phyloP scores from a whole-genome alignment of 176 grass and related monocot genomes.

The sorghum (Sorghum bicolor) region Sorghum_bicolor_NCBIv3 NC_012872.2:60653501-60654000 shows the following conservation, averaged over 20 bases:
- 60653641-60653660: too few relatives aligned
- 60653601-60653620: too few relatives aligned
- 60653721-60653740: not conserved
- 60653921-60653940: not conserved
- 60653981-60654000: not conserved
- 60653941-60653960: not conserved
- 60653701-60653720: not conserved
- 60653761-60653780: not conserved
- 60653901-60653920: not conserved
- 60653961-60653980: not conserved
- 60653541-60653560: too few relatives aligned
- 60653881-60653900: constrained; percentile 7
- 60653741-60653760: not conserved
- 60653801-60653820: not conserved
- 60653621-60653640: too few relatives aligned
- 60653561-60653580: too few relatives aligned
- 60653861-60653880: not conserved
- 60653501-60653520: too few relatives aligned
- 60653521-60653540: too few relatives aligned
- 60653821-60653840: not conserved
- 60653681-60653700: not conserved
- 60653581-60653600: too few relatives aligned
- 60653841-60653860: not conserved
- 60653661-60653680: too few relatives aligned
- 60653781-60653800: not conserved